Evolutionary conservation across 495 filamentous ascomycete genomes (phyloP), one percentile per base, ranked within the genome.

Genomic region (Penicillium egyptiacum): DNA sequence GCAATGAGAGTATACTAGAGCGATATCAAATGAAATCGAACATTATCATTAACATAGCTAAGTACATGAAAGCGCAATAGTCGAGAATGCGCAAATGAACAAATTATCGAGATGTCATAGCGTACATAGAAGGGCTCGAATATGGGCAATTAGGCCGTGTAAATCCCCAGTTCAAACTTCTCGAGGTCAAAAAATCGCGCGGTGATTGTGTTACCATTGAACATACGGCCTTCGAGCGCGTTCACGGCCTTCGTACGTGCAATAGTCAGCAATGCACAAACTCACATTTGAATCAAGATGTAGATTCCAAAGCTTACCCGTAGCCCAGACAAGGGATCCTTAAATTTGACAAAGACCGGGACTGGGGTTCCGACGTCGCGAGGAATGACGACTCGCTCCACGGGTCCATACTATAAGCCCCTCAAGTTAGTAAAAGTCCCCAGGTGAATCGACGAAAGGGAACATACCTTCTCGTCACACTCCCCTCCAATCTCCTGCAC

Each of bases 401-500:
- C 91, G 22, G 81, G 79, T 10, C 94, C 94, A 69, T 96, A 98
- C 81, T 87, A 41, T 10, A 39, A 22, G 41, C 3, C 30, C 33
- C 44, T 58, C 14, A 63, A 57, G 40, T 57, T 58, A 58, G 57
- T 46, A 46, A 22, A 28, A 19, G 19, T 10, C 11, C 7, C 17
- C 14, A 40, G 11, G 22, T 16, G 12, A 51, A 19, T 4, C 2
- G 4, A 22, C 2, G 6, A 30, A 22, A 28, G 35, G 39, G n/a
- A 45, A 61, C 74, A 49, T 61, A 86, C 82, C 82, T 92, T 89
- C 46, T 89, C 82, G 40, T 83, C 83, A 71, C 93, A 97, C 70
- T 94, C 90, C 56, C 96, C 90, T 19, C 94, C 94, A 68, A 98
- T 96, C 73, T 97, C 91, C 72, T 96, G 92, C 62, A 90, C 83